Evolutionary conservation across 345 rosid species (phyloP).

Genomic region (Passiflora organensis): DNA sequence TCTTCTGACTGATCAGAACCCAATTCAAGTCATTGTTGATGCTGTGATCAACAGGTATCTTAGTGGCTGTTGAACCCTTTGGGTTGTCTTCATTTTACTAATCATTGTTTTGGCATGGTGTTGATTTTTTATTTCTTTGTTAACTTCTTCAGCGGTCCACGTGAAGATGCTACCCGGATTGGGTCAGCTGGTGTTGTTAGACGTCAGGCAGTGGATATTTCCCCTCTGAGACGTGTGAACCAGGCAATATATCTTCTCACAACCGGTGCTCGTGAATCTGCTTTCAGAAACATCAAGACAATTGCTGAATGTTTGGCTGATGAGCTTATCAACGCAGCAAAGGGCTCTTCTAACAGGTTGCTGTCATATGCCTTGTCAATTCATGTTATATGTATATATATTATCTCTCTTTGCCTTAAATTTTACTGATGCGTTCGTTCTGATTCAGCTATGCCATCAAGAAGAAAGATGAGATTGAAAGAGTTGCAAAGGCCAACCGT

Average conservation of each 20-base stretch:
- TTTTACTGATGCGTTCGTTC: background rate
- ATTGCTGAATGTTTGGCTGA: conserved; percentile 96
- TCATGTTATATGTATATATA: too few species aligned
- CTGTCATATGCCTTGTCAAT: background rate
- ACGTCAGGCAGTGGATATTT: conserved; percentile 97
- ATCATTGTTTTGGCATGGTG: background rate
- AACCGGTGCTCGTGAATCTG: conserved; percentile 93
- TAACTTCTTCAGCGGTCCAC: conserved; percentile 61
- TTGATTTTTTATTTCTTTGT: background rate
- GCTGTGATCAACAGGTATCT: conserved; percentile 83
- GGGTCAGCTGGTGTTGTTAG: conserved; percentile 99
- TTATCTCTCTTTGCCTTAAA: background rate
- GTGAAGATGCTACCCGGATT: conserved; percentile 95
- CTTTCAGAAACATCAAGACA: conserved; percentile 86
- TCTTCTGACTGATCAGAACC: conserved; percentile 73
- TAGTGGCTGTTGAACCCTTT: background rate
- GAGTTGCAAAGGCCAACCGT: conserved; percentile 99
- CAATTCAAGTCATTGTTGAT: conserved; percentile 83
- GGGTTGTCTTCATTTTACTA: too few species aligned
- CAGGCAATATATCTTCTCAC: conserved; percentile 83
- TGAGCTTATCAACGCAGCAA: conserved; percentile 95
- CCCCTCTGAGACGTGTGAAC: conserved; percentile 86
- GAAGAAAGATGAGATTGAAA: conserved; percentile 95
- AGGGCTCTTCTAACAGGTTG: conserved; percentile 96
- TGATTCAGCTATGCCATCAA: conserved; percentile 72